These are phyloP conservation scores for Glebionis coronaria DNA, from an alignment of 129 eudicot species.

Conservation along the genomic window DNA sequence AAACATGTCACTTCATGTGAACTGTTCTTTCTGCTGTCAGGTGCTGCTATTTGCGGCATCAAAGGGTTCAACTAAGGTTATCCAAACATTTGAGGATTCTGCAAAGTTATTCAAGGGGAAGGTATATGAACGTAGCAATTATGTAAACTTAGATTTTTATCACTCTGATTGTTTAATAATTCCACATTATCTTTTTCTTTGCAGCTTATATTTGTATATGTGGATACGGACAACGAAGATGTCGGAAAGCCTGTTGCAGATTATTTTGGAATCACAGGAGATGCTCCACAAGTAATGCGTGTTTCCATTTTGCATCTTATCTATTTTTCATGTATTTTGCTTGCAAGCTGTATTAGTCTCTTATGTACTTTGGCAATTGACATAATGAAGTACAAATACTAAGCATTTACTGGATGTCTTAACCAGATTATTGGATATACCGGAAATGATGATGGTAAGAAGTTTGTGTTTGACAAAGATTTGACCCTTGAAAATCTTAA, in stretches of 20 bases:
- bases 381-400: neutral
- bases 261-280: slow-evolving; percentile 77
- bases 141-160: neutral
- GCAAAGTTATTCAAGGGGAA: slow-evolving; percentile 86
- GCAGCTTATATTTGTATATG: slow-evolving; percentile 83
- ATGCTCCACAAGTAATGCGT: slow-evolving; percentile 64
- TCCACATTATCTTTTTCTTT: slow-evolving; percentile 6
- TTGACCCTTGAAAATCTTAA: slow-evolving; percentile 56
- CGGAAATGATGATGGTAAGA: slow-evolving; percentile 61
- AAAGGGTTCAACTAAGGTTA: slow-evolving; percentile 48
- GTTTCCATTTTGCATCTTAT: neutral
- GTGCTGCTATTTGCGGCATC: slow-evolving; percentile 68
- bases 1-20: neutral
- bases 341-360: too few relatives aligned
- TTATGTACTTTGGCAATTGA: too few relatives aligned
- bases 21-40: slow-evolving; percentile 31
- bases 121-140: slow-evolving; percentile 37
- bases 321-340: neutral
- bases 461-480: slow-evolving; percentile 55
- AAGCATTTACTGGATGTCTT: slow-evolving; percentile 11
- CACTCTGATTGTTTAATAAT: neutral
- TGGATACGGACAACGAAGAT: slow-evolving; percentile 83
- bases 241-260: slow-evolving; percentile 83
- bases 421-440: slow-evolving; percentile 75
- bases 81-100: slow-evolving; percentile 63